phyloP scores from a whole-genome alignment of 2,329 filamentous ascomycete species.

The Zymoseptoria ardabiliae region DNA sequence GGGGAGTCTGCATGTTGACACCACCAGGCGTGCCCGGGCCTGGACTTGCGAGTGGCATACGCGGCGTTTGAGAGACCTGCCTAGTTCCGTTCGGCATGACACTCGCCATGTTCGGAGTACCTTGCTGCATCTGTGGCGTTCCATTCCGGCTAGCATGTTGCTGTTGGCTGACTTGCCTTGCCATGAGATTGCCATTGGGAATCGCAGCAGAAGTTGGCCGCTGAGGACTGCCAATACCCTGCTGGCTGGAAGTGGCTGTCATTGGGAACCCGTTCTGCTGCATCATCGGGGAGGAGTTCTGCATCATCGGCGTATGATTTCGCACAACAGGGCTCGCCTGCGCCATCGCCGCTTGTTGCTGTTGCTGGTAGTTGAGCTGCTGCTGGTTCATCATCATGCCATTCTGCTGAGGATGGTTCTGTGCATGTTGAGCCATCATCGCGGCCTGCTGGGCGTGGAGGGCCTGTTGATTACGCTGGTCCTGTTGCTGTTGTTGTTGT shows the following conservation, averaged over 20 bases:
- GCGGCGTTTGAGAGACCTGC: constrained; percentile 32
- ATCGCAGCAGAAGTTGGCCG: constrained; percentile 59
- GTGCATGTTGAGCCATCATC: constrained; percentile 23
- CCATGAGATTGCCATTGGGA: constrained; percentile 31
- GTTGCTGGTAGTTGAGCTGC: constrained; percentile 43
- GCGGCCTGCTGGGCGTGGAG: constrained; percentile 16
- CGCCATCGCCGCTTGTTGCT: constrained; percentile 29
- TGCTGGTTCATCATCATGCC: constrained; percentile 30
- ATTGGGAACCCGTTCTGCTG: constrained; percentile 39
- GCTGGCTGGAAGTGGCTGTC: constrained; percentile 59
- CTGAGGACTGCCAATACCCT: constrained; percentile 52
- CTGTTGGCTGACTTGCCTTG: constrained; percentile 33
- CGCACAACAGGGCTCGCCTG: constrained; percentile 57
- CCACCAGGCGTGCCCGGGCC: constrained; percentile 21
- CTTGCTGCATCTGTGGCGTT: constrained; percentile 34
- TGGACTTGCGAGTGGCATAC: constrained; percentile 30
- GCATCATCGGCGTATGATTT: constrained; percentile 41
- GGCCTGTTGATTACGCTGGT: constrained; percentile 26
- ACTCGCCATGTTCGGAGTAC: constrained; percentile 31
- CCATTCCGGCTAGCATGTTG: constrained; percentile 27
- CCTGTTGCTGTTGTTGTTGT: constrained; percentile 15
- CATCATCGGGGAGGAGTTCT: constrained; percentile 38
- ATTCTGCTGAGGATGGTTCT: constrained; percentile 34
- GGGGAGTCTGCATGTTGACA: constrained; percentile 21
- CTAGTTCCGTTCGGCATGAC: constrained; percentile 25